Evolutionary conservation across 2,329 filamentous ascomycete species (phyloP).

Genomic region (Colletotrichum sidae): DNA sequence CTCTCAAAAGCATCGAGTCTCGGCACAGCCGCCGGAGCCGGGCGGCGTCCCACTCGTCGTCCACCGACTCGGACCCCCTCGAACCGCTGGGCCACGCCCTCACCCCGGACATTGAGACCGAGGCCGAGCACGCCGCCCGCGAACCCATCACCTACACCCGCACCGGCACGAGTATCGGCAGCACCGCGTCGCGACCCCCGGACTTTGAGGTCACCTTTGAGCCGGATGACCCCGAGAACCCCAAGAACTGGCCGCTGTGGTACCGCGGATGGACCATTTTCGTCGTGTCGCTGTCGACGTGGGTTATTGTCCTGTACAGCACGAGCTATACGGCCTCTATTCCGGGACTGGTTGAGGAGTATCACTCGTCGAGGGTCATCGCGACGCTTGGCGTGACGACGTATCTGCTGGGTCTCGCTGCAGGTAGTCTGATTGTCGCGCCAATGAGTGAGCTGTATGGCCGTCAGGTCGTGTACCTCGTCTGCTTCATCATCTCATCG

Average conservation of each 20-base stretch:
- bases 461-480: constrained; percentile 75
- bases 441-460: constrained; percentile 80
- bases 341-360: constrained; percentile 75
- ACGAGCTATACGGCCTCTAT: constrained; percentile 83
- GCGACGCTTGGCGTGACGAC: constrained; percentile 82
- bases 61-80: constrained; percentile 37
- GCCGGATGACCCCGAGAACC: constrained; percentile 71
- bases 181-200: constrained; percentile 58
- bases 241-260: constrained; percentile 74
- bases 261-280: constrained; percentile 56
- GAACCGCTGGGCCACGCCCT: constrained; percentile 53
- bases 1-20: constrained; percentile 19
- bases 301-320: constrained; percentile 75
- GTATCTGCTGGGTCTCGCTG: constrained; percentile 80
- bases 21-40: constrained; percentile 31
- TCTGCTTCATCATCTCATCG: constrained; percentile 72
- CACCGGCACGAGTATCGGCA: constrained; percentile 53
- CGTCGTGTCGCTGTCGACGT: constrained; percentile 59
- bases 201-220: constrained; percentile 82
- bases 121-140: constrained; percentile 51
- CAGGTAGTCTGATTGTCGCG: constrained; percentile 78
- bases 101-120: constrained; percentile 51
- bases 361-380: constrained; percentile 68
- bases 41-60: constrained; percentile 23
- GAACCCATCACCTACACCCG: constrained; percentile 53